These are phyloP conservation scores for Ocimum tenuiflorum DNA, from an alignment of 257 asterid species.

Conservation along the genomic window DNA sequence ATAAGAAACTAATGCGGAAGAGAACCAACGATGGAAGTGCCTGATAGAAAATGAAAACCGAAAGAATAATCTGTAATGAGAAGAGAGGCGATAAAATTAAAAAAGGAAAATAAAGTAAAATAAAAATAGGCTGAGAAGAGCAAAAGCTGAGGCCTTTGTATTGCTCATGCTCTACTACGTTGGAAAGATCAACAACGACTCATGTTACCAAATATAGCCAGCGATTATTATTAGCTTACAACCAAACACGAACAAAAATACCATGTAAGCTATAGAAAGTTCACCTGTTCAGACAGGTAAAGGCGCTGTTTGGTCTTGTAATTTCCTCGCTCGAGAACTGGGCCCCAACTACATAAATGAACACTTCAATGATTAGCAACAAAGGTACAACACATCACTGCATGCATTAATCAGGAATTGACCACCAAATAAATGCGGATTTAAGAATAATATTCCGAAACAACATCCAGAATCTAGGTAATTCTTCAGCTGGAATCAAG, in stretches of 20 bases:
- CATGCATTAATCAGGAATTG: conserved; percentile 3
- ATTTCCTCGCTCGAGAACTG: conserved; percentile 58
- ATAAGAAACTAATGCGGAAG: not conserved
- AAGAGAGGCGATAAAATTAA: too few species aligned
- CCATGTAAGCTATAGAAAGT: not conserved
- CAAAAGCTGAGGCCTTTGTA: not conserved
- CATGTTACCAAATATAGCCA: not conserved
- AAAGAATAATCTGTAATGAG: not conserved
- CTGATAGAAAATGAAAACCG: not conserved
- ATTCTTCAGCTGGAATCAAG: not conserved
- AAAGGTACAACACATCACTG: not conserved
- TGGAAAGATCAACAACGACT: not conserved
- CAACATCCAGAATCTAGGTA: not conserved
- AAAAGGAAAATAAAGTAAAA: too few species aligned
- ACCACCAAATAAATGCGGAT: not conserved
- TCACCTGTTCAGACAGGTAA: conserved; percentile 88
- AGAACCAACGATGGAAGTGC: not conserved
- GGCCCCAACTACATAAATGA: conserved; percentile 71
- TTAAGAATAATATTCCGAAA: too few species aligned
- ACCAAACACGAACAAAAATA: not conserved
- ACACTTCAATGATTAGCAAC: not conserved
- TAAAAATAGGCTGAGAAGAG: not conserved
- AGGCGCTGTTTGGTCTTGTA: conserved; percentile 73
- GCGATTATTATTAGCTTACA: not conserved
- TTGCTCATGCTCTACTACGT: not conserved